Conservation (phyloP, 805 yeast genomes). For the Candida takata region DNA sequence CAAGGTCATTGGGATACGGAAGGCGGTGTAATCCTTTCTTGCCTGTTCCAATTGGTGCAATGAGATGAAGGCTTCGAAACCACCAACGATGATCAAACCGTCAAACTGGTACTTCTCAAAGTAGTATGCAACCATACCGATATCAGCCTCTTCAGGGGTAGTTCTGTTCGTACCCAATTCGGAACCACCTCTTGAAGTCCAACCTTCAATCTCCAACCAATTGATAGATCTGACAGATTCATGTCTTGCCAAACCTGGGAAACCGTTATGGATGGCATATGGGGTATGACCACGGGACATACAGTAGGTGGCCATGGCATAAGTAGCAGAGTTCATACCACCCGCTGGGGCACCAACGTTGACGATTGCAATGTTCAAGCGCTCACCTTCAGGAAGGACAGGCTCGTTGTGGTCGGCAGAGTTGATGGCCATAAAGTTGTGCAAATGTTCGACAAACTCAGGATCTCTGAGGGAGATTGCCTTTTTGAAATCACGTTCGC, state of each 20-base stretch:
- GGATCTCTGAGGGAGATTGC: constrained; percentile 70
- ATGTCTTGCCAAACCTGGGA: constrained; percentile 59
- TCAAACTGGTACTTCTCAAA: constrained; percentile 62
- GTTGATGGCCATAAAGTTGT: constrained; percentile 58
- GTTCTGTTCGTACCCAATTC: constrained; percentile 77
- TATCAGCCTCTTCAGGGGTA: constrained; percentile 57
- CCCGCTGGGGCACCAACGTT: constrained; percentile 80
- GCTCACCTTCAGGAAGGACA: constrained; percentile 42
- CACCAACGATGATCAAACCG: constrained; percentile 72
- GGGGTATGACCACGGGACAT: constrained; percentile 69
- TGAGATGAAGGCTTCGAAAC: constrained; percentile 74
- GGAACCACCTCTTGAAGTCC: constrained; percentile 73
- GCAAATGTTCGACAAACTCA: constrained; percentile 57
- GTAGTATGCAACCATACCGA: constrained; percentile 66
- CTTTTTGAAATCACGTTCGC: constrained; percentile 53
- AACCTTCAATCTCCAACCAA: constrained; percentile 67
- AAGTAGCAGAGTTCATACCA: constrained; percentile 71
- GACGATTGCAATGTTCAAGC: constrained; percentile 59
- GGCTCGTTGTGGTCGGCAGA: constrained; percentile 63
- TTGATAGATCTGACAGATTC: constrained; percentile 51
- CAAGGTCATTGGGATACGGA: constrained; percentile 70
- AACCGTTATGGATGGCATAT: constrained; percentile 69
- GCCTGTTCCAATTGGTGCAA: constrained; percentile 59
- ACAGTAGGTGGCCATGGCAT: constrained; percentile 69
- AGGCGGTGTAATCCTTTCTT: constrained; percentile 56